A percentile compares a stretch with the other conserved stretches of the same genome.
These are phyloP conservation scores for Chalciporus chontae DNA, from an alignment of 768 basidiomycete species.

Conservation along the genomic window DNA sequence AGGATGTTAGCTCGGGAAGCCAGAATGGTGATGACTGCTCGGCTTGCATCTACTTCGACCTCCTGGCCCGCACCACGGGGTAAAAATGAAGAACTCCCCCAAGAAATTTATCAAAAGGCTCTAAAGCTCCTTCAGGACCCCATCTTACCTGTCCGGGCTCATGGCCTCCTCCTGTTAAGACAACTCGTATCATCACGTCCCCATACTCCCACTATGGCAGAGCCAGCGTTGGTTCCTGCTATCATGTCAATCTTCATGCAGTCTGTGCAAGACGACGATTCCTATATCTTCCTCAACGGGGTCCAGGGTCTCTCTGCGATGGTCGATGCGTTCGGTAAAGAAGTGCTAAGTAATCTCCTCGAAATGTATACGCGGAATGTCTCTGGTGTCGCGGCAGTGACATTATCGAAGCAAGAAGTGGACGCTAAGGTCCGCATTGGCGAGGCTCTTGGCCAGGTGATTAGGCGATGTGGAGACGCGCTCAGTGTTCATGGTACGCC, in stretches of 20 bases:
- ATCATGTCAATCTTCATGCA: conserved; percentile 87
- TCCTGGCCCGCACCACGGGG: conserved; percentile 17
- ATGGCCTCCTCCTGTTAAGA: conserved; percentile 81
- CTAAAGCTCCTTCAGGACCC: conserved; percentile 87
- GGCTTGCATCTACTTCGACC: conserved; percentile 60
- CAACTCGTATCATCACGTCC: conserved; percentile 56
- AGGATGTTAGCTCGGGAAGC: conserved; percentile 72
- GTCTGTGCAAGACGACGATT: conserved; percentile 85
- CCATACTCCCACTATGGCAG: conserved; percentile 27
- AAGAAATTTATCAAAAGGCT: conserved; percentile 80
- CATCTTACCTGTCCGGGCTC: conserved; percentile 89
- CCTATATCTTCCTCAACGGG: conserved; percentile 92
- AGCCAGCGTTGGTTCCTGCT: conserved; percentile 70
- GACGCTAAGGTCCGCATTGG: conserved; percentile 76
- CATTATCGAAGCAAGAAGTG: conserved; percentile 57
- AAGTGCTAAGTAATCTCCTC: conserved; percentile 66
- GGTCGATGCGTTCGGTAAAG: conserved; percentile 65
- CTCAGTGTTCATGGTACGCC: conserved; percentile 64
- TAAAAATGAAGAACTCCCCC: conserved; percentile 33
- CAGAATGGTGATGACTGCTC: conserved; percentile 77
- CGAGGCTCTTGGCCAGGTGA: conserved; percentile 78
- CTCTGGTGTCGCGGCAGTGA: conserved; percentile 32
- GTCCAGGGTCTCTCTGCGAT: conserved; percentile 87
- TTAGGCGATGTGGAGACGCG: conserved; percentile 67
- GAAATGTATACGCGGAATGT: conserved; percentile 60